Percentiles rank a stretch among this genome's conserved stretches.
These are phyloP conservation scores for Fragilariopsis cylindrus DNA, from an alignment of 108 stramenopile genomes.

Conservation along the genomic window DNA sequence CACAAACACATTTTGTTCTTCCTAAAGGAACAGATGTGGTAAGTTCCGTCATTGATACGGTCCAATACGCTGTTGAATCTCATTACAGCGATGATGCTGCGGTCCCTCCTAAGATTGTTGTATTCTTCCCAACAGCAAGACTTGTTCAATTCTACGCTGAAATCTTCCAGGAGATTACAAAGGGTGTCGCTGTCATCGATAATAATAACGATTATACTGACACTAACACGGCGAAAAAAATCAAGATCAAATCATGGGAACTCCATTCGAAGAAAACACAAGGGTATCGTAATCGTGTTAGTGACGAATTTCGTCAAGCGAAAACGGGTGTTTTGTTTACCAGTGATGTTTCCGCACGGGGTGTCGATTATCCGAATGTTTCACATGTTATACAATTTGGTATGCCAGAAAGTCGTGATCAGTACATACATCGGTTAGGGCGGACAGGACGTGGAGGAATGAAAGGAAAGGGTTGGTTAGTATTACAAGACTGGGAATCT, in stretches of 20 bases:
- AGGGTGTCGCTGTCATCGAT: neutral
- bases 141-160: conserved; percentile 61
- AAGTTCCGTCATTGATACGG: conserved; percentile 32
- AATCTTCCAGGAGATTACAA: conserved; percentile 55
- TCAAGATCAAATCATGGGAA: conserved; percentile 59
- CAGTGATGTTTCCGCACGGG: conserved; percentile 88
- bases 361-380: conserved; percentile 77
- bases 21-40: conserved; percentile 24
- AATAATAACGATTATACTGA: neutral
- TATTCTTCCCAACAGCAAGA: conserved; percentile 89
- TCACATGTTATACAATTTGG: conserved; percentile 62
- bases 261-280: conserved; percentile 87
- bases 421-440: conserved; percentile 92
- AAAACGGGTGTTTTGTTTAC: conserved; percentile 69
- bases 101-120: conserved; percentile 58
- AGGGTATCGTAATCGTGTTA: conserved; percentile 59
- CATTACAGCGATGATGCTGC: conserved; percentile 16
- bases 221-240: no score
- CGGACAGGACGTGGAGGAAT: conserved; percentile 88
- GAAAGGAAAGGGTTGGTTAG: conserved; percentile 59
- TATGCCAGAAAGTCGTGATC: conserved; percentile 10
- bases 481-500: conserved; percentile 28
- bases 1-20: neutral
- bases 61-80: conserved; percentile 49
- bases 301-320: conserved; percentile 56